These are phyloP conservation scores for Suhomyces emberorum DNA, from an alignment of 805 yeast genomes.

Conservation along the genomic window DNA sequence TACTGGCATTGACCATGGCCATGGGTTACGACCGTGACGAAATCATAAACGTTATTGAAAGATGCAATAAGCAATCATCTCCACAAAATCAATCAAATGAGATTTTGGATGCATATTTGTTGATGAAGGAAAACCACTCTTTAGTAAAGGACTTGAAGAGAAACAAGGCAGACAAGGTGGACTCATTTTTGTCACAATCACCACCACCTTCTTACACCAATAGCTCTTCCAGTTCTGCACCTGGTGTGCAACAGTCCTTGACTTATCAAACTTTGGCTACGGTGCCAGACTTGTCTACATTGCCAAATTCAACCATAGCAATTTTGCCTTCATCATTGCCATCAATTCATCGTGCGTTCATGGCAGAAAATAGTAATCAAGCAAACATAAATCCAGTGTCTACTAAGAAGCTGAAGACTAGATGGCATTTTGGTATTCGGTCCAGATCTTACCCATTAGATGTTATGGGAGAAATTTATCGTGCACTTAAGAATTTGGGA, in stretches of 20 bases:
- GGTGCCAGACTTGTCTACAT: slow-evolving; percentile 45
- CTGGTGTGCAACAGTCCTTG: slow-evolving; percentile 44
- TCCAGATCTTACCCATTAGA: slow-evolving; percentile 95
- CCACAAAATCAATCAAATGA: slow-evolving; percentile 52
- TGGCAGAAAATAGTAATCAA: slow-evolving; percentile 53
- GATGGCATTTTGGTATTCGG: slow-evolving; percentile 98
- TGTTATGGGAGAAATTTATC: slow-evolving; percentile 97
- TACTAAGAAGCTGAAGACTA: slow-evolving; percentile 82
- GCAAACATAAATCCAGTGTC: slow-evolving; percentile 49
- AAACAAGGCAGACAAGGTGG: slow-evolving; percentile 49
- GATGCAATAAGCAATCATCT: slow-evolving; percentile 15
- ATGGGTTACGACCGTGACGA: slow-evolving; percentile 31
- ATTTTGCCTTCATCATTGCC: slow-evolving; percentile 92
- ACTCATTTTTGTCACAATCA: slow-evolving; percentile 55
- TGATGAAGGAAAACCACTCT: slow-evolving; percentile 75
- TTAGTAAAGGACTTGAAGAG: slow-evolving; percentile 65
- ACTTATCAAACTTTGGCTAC: slow-evolving; percentile 47
- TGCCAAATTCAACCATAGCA: slow-evolving; percentile 81
- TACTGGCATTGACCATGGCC: slow-evolving; percentile 25
- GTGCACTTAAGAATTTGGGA: slow-evolving; percentile 88
- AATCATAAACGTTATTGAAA: slow-evolving; percentile 20
- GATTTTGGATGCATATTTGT: slow-evolving; percentile 79
- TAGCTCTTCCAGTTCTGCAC: slow-evolving; percentile 28
- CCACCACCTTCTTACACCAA: slow-evolving; percentile 49
- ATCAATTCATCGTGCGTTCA: slow-evolving; percentile 88